Evolutionary conservation across 371 early-diverging fungal genomes (phyloP), one percentile per base, ranked within the genome.

Genomic region (Enterospora canceri): DNA sequence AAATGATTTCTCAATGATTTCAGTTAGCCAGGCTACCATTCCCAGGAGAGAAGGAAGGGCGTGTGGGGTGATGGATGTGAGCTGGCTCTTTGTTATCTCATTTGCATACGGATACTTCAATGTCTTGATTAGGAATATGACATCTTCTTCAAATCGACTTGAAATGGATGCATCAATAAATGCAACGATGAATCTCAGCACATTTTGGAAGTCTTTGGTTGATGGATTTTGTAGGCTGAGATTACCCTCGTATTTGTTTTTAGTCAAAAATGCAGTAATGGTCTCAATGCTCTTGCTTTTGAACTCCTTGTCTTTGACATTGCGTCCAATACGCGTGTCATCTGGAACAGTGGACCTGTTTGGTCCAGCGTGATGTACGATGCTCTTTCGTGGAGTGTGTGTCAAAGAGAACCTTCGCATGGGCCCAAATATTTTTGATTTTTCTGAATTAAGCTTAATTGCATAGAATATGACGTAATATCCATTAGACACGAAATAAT

Each of bases 41-140:
- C 87, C 91, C 46, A 94, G 77, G 35, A 91, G 82, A 1, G 83
- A 80, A 0, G 94, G 93, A 89, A 91, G 91, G 0, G 89, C 83
- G 65, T 92, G 88, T 58, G 85, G 83, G 1, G 89, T 84, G 26
- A 89, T 86, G 3, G 91, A 84, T 54, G 81, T 82, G 18, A 94
- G 78, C 19, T 87, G 85, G 58, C 88, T 86, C 77, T 87, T 87
- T 58, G 83, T 85, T 32, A 94, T 88, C 63, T 85, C 83, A 48
- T 87, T 87, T n/a, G 86, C 86, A 68, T 86, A 89, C 19, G 95
- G 94, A 73, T 92, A 93, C 65, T 87, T 89, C 61, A 92, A 80
- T 0, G 83, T 83, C 59, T 84, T 85, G 59, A 93, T 67, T 31
- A 92, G 80, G 2, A 73, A 66, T 26, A 87, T 83, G 8, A 88